Evolutionary conservation across 257 asterid genomes (phyloP).

Genomic region (Fraxinus excelsior): DNA sequence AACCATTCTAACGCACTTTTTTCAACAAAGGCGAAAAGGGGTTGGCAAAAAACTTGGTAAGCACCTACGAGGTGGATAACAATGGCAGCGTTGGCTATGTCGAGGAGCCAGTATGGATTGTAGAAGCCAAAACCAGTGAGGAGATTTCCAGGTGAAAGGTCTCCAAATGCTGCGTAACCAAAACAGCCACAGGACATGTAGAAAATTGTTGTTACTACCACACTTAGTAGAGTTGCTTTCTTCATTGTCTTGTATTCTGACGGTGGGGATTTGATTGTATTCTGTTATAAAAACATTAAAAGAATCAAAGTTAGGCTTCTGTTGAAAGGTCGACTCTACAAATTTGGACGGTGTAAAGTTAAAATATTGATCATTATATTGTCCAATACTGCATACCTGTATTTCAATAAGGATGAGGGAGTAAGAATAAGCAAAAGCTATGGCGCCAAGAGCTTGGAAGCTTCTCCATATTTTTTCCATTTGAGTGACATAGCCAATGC

Average conservation of each 20-base stretch:
- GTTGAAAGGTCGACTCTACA: no score
- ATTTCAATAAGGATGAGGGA: conserved; percentile 54
- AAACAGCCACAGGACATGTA: conserved; percentile 88
- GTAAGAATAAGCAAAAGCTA: conserved; percentile 65
- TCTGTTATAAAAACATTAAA: conserved; percentile 35
- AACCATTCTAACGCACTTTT: conserved; percentile 47
- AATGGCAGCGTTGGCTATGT: conserved; percentile 76
- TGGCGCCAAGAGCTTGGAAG: conserved; percentile 56
- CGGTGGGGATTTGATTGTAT: conserved; percentile 80
- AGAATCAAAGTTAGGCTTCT: neutral
- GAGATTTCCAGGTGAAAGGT: conserved; percentile 77
- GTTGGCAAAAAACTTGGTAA: conserved; percentile 90
- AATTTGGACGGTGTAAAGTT: no score
- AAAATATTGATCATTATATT: no score
- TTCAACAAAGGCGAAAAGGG: conserved; percentile 78
- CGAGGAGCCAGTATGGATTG: conserved; percentile 87
- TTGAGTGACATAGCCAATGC: conserved; percentile 54
- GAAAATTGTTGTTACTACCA: conserved; percentile 71
- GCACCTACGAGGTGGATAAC: conserved; percentile 84
- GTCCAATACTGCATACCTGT: conserved; percentile 13
- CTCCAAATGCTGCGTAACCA: conserved; percentile 97
- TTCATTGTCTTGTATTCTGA: conserved; percentile 78
- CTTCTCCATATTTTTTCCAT: conserved; percentile 52
- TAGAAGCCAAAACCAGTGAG: conserved; percentile 88
- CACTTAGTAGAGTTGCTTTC: conserved; percentile 69